Percentiles rank a stretch among this genome's conserved stretches.
Conservation (phyloP, 257 asterid species). For the Knoxia roxburghii region DNA sequence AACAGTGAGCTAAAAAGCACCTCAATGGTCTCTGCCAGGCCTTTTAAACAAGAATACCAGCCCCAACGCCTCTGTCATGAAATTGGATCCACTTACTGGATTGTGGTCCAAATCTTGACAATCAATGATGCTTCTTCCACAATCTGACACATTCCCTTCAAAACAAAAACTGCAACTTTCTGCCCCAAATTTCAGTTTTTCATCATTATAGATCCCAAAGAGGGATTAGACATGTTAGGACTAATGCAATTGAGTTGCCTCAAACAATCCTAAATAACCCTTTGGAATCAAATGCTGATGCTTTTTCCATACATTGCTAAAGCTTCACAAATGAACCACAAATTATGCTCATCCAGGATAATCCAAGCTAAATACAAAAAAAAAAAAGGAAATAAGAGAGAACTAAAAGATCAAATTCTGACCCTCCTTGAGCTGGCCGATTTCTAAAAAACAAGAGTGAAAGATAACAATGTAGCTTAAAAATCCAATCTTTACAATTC, state of each 20-base stretch:
- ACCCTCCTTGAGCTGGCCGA: not conserved
- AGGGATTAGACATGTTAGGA: not conserved
- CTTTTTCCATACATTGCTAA: not conserved
- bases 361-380: constrained; percentile 1
- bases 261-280: not conserved
- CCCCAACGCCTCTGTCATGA: not conserved
- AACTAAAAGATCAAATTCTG: not conserved
- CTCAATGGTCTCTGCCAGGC: constrained; percentile 32
- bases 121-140: constrained; percentile 1
- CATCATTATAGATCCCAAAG: constrained; percentile 1
- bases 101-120: constrained; percentile 10
- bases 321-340: not conserved
- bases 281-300: not conserved
- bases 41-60: not conserved
- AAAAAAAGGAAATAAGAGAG: too few relatives aligned
- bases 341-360: not conserved
- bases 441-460: constrained; percentile 1
- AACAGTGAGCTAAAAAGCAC: constrained; percentile 16
- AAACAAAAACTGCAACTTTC: constrained; percentile 3
- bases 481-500: not conserved
- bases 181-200: constrained; percentile 7
- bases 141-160: constrained; percentile 11
- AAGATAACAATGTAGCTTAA: not conserved
- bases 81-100: constrained; percentile 1
- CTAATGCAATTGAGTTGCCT: not conserved